Percentiles rank a stretch among this genome's conserved stretches.
These are phyloP conservation scores for Acacia confusa DNA, from an alignment of 306 rosid genomes.

Conservation along the genomic window DNA sequence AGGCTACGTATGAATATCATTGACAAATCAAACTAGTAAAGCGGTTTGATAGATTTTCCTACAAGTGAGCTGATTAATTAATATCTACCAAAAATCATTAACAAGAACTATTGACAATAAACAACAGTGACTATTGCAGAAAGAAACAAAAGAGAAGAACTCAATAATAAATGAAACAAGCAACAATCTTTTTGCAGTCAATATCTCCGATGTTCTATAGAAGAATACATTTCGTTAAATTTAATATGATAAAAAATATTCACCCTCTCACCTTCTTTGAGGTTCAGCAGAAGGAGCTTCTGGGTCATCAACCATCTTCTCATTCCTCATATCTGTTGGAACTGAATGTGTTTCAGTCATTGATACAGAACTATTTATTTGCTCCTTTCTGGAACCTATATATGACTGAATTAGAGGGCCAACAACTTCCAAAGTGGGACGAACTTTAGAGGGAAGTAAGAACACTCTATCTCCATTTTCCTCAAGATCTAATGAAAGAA, in stretches of 20 bases:
- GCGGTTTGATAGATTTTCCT: not conserved
- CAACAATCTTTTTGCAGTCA: not conserved
- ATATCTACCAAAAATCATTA: not conserved
- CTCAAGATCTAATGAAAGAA: slow-evolving; percentile 65
- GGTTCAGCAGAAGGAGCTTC: slow-evolving; percentile 64
- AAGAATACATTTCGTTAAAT: not conserved
- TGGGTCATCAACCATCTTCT: slow-evolving; percentile 39
- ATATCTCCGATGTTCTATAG: not conserved
- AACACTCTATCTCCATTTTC: slow-evolving; percentile 71
- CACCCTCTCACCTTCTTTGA: slow-evolving; percentile 44
- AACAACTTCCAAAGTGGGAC: slow-evolving; percentile 72
- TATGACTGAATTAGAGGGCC: slow-evolving; percentile 57
- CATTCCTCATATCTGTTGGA: slow-evolving; percentile 34
- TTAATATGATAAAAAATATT: not conserved
- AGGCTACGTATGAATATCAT: not conserved
- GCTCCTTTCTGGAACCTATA: slow-evolving; percentile 35
- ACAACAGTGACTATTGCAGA: not conserved
- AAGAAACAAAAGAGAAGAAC: slow-evolving; percentile 1
- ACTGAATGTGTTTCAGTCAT: slow-evolving; percentile 42
- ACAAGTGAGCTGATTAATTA: not conserved
- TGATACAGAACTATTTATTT: slow-evolving; percentile 20
- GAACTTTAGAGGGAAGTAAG: slow-evolving; percentile 60
- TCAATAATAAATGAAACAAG: not conserved
- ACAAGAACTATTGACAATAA: not conserved
- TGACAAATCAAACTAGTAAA: not conserved